Evolutionary conservation across 208 protist species (phyloP).

Genomic region (Acanthamoeba polyphaga): DNA sequence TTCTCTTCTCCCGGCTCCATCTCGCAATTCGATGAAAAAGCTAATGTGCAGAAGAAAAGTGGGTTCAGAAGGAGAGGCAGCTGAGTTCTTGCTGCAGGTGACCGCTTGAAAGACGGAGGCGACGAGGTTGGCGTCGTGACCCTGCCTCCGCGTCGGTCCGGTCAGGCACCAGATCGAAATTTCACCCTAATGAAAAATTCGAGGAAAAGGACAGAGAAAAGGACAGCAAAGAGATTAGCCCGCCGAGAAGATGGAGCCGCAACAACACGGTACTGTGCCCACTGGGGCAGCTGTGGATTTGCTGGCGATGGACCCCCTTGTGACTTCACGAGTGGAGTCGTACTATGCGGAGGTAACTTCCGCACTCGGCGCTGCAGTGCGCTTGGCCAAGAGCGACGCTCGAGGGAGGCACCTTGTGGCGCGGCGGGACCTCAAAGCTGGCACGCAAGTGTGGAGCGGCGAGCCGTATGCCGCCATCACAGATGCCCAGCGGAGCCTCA

Average conservation of each 20-base stretch:
- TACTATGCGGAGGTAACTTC: neutral
- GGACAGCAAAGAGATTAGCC: too few species aligned
- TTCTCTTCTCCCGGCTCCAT: slow-evolving; percentile 14
- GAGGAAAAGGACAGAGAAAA: too few species aligned
- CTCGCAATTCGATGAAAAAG: neutral
- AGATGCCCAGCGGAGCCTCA: slow-evolving; percentile 15
- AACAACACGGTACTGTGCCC: too few species aligned
- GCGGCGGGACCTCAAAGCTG: neutral
- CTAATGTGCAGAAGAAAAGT: too few species aligned
- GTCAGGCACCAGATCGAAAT: too few species aligned
- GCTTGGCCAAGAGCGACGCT: neutral
- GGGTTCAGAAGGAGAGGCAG: too few species aligned
- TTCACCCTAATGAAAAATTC: too few species aligned
- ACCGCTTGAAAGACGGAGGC: too few species aligned
- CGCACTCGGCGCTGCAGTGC: neutral
- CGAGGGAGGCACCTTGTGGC: neutral
- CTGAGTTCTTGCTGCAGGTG: too few species aligned
- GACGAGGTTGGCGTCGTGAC: too few species aligned
- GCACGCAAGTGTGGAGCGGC: slow-evolving; percentile 1
- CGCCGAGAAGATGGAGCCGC: neutral
- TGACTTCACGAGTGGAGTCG: neutral
- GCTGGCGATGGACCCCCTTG: neutral
- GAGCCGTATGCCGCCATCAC: slow-evolving; percentile 26
- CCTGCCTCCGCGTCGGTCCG: too few species aligned
- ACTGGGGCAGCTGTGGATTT: neutral